phyloP scores from a whole-genome alignment of 2,329 filamentous ascomycete genomes.

The Scedosporium apiospermum region DNA sequence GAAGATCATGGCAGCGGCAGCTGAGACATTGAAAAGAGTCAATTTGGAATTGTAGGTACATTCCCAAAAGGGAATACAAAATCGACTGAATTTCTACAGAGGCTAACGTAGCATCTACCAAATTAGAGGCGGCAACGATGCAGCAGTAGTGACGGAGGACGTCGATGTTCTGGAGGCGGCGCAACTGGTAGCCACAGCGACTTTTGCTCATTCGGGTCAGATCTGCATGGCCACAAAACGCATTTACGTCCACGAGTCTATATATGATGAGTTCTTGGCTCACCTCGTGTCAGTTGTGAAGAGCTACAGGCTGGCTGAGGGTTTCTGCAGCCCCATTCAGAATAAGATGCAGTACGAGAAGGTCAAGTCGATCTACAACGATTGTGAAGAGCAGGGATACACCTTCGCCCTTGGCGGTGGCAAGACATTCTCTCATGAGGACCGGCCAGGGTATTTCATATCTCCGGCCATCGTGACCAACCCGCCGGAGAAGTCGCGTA shows the following conservation, averaged over 20 bases:
- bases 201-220: slow-evolving; percentile 50
- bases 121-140: slow-evolving; percentile 44
- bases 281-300: slow-evolving; percentile 19
- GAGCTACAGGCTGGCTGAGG: slow-evolving; percentile 8
- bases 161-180: slow-evolving; percentile 35
- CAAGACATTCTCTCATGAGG: slow-evolving; percentile 12
- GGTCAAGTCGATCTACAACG: slow-evolving; percentile 30
- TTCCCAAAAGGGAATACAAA: too few relatives aligned
- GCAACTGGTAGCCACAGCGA: slow-evolving; percentile 32
- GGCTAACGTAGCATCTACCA: too few relatives aligned
- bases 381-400: slow-evolving; percentile 46
- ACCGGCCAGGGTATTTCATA: slow-evolving; percentile 40
- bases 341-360: slow-evolving; percentile 58
- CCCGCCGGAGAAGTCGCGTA: slow-evolving; percentile 44
- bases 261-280: slow-evolving; percentile 46
- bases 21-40: slow-evolving; percentile 49
- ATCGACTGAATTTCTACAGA: too few relatives aligned
- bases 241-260: slow-evolving; percentile 49
- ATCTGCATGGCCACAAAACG: slow-evolving; percentile 37
- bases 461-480: slow-evolving; percentile 51
- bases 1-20: slow-evolving; percentile 46
- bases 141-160: slow-evolving; percentile 48
- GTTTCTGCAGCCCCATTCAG: slow-evolving; percentile 39
- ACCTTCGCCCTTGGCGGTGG: slow-evolving; percentile 32
- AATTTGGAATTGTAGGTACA: slow-evolving; percentile 41